Base-by-base conservation (phyloP, 371 early-diverging fungal genomes). In the Apophysomyces variabilis region DNA sequence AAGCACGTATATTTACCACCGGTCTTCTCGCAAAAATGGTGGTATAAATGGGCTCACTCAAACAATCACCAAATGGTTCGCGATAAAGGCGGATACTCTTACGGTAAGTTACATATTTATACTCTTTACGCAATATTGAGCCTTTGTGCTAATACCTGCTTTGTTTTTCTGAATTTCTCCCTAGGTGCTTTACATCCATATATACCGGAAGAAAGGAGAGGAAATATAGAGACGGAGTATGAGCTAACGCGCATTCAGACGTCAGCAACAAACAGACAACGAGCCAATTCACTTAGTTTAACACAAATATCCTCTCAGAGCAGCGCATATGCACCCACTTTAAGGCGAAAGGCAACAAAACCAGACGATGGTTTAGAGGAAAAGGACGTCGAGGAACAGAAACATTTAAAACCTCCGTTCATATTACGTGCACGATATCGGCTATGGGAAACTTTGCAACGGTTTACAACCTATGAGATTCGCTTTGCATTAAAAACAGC, bases 401-500 rank as follows among this genome's bases (percentile, higher is more conserved):
- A 45, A 18, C 12, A 13, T 32, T 2, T n/a, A 5, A 71, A 77
- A 14, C 50, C 68, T 11, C 78, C 78, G 0, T 46, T 68, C 1
- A 37, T 67, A 44, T 37, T 78, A 44, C 74, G 77, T 7, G 36
- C 79, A 26, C 85, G 86, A 0, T 86, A 82, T 57, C 62, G 60
- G 0, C n/a, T 82, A 38, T 88, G 88, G 88, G 38, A 72, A 21
- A 43, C 38, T 1, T 39, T 84, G 0, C 86, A 83, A 37, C 73
- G 69, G 5, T 62, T 83, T 36, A 78, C 71, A 32, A 75, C 74
- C 1, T 83, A 85, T 44, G 85, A 86, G 39, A 77, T 84, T 67
- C 80, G 82, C 57, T 86, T 84, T 76, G 82, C 83, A 4, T 69
- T 88, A 67, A 88, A 88, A 68, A 85, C 86, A 85, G 85, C 84